These are phyloP conservation scores for Ambrosiella cleistominuta DNA, from an alignment of 2,329 filamentous ascomycete genomes.

Conservation along the genomic window DNA sequence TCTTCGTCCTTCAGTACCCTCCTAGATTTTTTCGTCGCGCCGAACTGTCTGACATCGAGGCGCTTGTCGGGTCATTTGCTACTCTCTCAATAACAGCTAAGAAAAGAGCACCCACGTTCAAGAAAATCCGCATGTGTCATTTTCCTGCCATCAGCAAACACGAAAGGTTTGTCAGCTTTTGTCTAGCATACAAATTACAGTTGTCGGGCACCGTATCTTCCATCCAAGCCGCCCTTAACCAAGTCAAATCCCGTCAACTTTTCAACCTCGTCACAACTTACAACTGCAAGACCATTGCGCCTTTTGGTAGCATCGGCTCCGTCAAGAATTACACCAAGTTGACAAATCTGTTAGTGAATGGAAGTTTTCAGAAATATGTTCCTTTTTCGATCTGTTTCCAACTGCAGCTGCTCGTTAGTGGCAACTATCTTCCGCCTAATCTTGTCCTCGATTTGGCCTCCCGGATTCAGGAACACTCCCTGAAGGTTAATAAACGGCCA, in stretches of 20 bases:
- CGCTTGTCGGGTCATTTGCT: background rate
- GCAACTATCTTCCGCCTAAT: slow-evolving; percentile 41
- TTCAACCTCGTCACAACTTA: slow-evolving; percentile 1
- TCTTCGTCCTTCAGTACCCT: slow-evolving; percentile 33
- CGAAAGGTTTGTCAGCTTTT: slow-evolving; percentile 1
- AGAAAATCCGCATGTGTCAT: background rate
- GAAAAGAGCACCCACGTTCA: background rate
- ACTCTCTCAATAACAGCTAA: background rate
- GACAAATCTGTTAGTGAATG: slow-evolving; percentile 16
- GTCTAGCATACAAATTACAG: slow-evolving; percentile 7
- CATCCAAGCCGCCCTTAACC: background rate
- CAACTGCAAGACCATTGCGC: slow-evolving; percentile 2
- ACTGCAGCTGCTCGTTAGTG: slow-evolving; percentile 43
- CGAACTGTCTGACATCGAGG: background rate
- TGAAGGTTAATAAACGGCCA: slow-evolving; percentile 15
- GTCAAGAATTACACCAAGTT: slow-evolving; percentile 14
- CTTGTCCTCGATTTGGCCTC: slow-evolving; percentile 30
- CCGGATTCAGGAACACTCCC: slow-evolving; percentile 19
- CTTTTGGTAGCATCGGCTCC: background rate
- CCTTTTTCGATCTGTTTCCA: slow-evolving; percentile 43
- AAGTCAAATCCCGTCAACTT: slow-evolving; percentile 2
- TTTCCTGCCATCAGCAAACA: slow-evolving; percentile 1
- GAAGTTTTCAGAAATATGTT: slow-evolving; percentile 22
- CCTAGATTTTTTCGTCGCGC: slow-evolving; percentile 30
- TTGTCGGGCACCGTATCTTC: background rate